These are phyloP conservation scores for Aplosporella prunicola DNA, from an alignment of 2,329 filamentous ascomycete genomes.

Conservation along the genomic window DNA sequence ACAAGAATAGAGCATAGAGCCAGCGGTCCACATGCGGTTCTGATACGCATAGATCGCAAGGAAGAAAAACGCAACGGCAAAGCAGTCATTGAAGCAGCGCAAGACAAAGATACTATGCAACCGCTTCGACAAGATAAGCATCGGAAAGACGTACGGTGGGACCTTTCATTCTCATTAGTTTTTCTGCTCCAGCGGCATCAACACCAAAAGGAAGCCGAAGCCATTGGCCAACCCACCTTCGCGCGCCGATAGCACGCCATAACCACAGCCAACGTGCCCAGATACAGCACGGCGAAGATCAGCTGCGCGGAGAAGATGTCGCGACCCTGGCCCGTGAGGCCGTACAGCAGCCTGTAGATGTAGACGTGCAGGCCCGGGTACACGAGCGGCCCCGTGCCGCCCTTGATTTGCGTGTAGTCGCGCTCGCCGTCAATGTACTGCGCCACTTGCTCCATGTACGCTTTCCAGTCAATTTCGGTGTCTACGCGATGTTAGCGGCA, in stretches of 20 bases:
- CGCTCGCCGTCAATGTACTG: slow-evolving; percentile 76
- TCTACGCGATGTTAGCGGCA: slow-evolving; percentile 43
- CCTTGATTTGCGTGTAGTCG: slow-evolving; percentile 77
- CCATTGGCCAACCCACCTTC: slow-evolving; percentile 41
- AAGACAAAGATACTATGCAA: slow-evolving; percentile 90
- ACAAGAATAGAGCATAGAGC: slow-evolving; percentile 61
- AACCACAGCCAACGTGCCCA: slow-evolving; percentile 64
- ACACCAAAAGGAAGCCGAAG: not conserved
- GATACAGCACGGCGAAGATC: slow-evolving; percentile 71
- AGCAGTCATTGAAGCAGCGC: slow-evolving; percentile 91
- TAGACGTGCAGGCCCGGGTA: slow-evolving; percentile 94
- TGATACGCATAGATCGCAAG: slow-evolving; percentile 71
- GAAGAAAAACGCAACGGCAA: slow-evolving; percentile 78
- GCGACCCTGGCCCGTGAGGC: slow-evolving; percentile 63
- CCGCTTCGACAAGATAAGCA: slow-evolving; percentile 82
- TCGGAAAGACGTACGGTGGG: slow-evolving; percentile 77
- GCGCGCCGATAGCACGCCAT: slow-evolving; percentile 73
- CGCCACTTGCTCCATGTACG: slow-evolving; percentile 89
- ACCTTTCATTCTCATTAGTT: slow-evolving; percentile 40
- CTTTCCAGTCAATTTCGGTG: slow-evolving; percentile 95
- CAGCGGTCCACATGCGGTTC: slow-evolving; percentile 61
- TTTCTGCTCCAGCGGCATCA: not conserved
- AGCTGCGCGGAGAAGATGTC: slow-evolving; percentile 75
- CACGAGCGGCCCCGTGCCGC: slow-evolving; percentile 84
- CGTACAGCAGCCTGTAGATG: slow-evolving; percentile 72